Conservation (phyloP, 768 basidiomycete genomes). For the Calocera viscosa region DNA sequence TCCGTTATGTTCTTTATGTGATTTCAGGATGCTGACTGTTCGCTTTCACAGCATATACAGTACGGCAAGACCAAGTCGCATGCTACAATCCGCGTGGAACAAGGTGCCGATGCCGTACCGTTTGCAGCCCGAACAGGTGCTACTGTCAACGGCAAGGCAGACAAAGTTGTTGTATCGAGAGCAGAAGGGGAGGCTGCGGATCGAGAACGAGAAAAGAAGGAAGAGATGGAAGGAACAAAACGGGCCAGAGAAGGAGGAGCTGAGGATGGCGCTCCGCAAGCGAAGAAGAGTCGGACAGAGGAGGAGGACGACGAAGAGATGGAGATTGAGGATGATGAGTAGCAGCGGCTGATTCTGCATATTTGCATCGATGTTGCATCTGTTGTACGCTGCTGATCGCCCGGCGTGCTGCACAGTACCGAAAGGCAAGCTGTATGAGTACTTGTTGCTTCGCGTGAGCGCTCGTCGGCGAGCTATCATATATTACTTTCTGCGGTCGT, state of each 20-base stretch:
- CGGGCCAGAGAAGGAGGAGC: constrained; percentile 45
- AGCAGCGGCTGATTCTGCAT: background rate
- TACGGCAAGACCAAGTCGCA: constrained; percentile 86
- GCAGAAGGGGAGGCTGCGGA: constrained; percentile 31
- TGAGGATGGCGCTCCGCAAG: constrained; percentile 39
- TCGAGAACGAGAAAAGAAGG: constrained; percentile 43
- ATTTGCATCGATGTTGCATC: no score
- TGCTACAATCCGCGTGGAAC: constrained; percentile 65
- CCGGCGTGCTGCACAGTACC: no score
- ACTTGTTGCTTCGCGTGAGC: no score
- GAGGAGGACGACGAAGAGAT: constrained; percentile 65
- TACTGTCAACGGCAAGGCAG: constrained; percentile 37
- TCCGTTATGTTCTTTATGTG: no score
- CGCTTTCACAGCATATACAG: constrained; percentile 54
- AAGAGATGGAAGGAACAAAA: constrained; percentile 17
- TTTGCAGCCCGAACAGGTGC: constrained; percentile 15
- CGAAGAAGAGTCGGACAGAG: constrained; percentile 55
- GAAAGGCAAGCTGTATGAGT: no score
- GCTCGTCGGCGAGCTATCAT: no score
- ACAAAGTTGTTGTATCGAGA: constrained; percentile 19
- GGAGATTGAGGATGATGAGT: constrained; percentile 78
- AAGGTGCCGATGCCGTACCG: constrained; percentile 41
- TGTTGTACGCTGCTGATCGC: no score
- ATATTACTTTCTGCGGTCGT: no score
- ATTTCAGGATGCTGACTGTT: background rate